These are phyloP conservation scores for Austroboletus sp. DNA, from an alignment of 1,284 basidiomycete genomes.

Conservation along the genomic window DNA sequence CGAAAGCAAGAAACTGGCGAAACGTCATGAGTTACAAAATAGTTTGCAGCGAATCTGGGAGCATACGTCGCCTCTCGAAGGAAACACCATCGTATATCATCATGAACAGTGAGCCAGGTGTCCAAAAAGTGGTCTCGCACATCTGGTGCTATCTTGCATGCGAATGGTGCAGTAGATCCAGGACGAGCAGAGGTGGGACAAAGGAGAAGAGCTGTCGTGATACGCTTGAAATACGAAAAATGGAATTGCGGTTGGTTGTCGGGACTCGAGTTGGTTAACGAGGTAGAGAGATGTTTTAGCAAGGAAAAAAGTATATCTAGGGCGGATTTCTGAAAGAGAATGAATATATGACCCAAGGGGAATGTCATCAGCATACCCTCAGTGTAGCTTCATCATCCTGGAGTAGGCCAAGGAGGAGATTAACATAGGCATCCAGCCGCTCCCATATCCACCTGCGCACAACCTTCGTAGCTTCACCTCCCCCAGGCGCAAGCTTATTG, in stretches of 20 bases:
- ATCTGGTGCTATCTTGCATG: conserved; percentile 46
- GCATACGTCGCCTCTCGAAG: conserved; percentile 76
- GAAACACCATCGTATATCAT: conserved; percentile 92
- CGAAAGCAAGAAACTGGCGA: conserved; percentile 19
- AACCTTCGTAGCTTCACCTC: conserved; percentile 51
- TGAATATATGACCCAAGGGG: conserved; percentile 6
- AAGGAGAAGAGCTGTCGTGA: conserved; percentile 54
- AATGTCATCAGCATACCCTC: conserved; percentile 39
- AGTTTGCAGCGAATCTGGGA: background rate
- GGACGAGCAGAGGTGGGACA: conserved; percentile 51
- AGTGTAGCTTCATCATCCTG: conserved; percentile 65
- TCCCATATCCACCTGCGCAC: conserved; percentile 76
- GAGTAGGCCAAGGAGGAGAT: conserved; percentile 61
- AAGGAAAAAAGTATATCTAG: conserved; percentile 77
- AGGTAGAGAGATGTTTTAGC: conserved; percentile 68
- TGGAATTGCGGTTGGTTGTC: conserved; percentile 57
- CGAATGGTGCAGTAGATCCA: conserved; percentile 17
- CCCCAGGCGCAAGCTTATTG: conserved; percentile 47
- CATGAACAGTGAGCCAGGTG: conserved; percentile 72
- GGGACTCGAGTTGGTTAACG: conserved; percentile 42
- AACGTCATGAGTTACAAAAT: conserved; percentile 4
- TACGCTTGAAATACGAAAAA: conserved; percentile 59
- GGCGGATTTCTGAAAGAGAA: conserved; percentile 54
- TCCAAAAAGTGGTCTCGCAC: conserved; percentile 60
- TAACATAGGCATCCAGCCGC: conserved; percentile 59